Evolutionary conservation across 2,329 filamentous ascomycete genomes (phyloP).

Genomic region (Seiridium unicorne): DNA sequence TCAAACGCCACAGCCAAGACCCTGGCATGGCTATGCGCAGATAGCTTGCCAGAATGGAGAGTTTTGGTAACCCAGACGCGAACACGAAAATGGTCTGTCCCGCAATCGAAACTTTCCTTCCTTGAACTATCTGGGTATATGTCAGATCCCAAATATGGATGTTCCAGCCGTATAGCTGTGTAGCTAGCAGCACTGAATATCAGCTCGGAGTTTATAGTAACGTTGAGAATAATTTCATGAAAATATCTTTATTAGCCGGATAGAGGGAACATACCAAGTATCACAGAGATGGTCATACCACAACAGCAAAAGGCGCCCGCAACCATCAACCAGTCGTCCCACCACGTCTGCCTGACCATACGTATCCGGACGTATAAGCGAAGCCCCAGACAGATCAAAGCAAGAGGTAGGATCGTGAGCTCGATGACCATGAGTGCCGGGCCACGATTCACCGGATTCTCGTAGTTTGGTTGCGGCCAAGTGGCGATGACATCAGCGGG

Average conservation of each 20-base stretch:
- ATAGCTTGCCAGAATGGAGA: slow-evolving; percentile 39
- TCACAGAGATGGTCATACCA: slow-evolving; percentile 23
- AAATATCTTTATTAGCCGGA: no score
- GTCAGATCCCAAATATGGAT: slow-evolving; percentile 36
- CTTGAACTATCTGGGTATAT: slow-evolving; percentile 22
- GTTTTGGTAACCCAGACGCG: slow-evolving; percentile 34
- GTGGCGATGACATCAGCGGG: slow-evolving; percentile 31
- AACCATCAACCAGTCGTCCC: slow-evolving; percentile 42
- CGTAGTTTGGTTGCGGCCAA: slow-evolving; percentile 38
- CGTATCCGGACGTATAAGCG: slow-evolving; percentile 35
- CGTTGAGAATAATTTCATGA: no score
- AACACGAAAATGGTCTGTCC: slow-evolving; percentile 38
- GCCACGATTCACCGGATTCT: slow-evolving; percentile 34
- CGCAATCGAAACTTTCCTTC: slow-evolving; percentile 36
- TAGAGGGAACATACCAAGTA: slow-evolving; percentile 1
- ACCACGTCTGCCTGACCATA: slow-evolving; percentile 30
- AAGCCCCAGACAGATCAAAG: slow-evolving; percentile 30
- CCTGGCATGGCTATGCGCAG: slow-evolving; percentile 33
- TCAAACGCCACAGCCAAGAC: slow-evolving; percentile 32
- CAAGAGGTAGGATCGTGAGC: slow-evolving; percentile 30
- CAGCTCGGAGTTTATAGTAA: neutral
- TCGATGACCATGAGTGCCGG: slow-evolving; percentile 36
- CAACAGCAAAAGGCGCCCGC: slow-evolving; percentile 23
- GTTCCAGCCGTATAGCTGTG: slow-evolving; percentile 34
- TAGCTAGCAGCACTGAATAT: slow-evolving; percentile 15